These are phyloP conservation scores for Cymbidium sinense DNA, from an alignment of 106 monocot genomes.

Conservation along the genomic window DNA sequence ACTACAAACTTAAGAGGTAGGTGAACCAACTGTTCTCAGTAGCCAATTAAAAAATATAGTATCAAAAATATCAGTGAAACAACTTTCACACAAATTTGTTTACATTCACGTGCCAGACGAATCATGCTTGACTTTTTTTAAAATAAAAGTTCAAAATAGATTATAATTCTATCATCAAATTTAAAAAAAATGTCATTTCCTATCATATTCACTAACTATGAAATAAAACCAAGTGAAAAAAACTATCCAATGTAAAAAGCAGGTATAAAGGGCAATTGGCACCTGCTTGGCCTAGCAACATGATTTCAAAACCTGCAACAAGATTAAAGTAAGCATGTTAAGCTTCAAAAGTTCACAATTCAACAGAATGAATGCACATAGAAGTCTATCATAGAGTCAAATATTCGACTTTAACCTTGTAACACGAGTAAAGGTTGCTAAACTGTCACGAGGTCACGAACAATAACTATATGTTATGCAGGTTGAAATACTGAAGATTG, in stretches of 20 bases:
- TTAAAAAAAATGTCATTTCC: background rate
- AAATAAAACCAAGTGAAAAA: background rate
- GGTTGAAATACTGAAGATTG: too few relatives aligned
- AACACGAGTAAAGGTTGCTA: too few relatives aligned
- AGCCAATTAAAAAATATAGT: background rate
- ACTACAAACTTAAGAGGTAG: background rate
- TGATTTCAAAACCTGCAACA: background rate
- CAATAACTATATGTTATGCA: too few relatives aligned
- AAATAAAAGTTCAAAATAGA: background rate
- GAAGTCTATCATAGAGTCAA: background rate
- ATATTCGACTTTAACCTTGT: too few relatives aligned
- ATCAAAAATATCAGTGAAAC: background rate
- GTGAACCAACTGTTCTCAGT: background rate
- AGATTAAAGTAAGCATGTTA: background rate
- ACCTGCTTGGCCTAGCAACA: background rate
- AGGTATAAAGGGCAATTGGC: background rate
- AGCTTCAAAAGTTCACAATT: background rate
- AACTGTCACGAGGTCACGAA: too few relatives aligned
- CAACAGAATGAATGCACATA: background rate
- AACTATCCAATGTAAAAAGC: background rate
- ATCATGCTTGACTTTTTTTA: background rate
- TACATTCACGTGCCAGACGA: background rate
- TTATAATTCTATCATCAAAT: background rate
- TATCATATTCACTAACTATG: background rate
- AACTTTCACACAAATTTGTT: background rate